phyloP scores from a whole-genome alignment of 2,329 filamentous ascomycete genomes.

The Tolypocladium nubicola region DNA sequence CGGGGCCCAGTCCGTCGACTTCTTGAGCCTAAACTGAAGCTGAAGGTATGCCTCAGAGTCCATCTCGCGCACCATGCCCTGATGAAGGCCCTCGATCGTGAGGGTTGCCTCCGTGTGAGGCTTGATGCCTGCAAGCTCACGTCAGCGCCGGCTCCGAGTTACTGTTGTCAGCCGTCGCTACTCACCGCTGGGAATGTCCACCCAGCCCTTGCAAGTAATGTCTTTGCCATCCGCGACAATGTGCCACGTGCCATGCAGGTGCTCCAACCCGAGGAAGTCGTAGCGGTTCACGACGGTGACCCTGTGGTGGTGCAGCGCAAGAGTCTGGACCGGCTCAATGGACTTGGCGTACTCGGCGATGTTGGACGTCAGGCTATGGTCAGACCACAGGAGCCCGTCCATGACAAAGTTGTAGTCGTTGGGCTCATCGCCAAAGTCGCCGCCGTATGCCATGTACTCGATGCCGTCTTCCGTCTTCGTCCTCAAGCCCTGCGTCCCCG shows the following conservation, averaged over 20 bases:
- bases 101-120: slow-evolving; percentile 29
- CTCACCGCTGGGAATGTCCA: slow-evolving; percentile 30
- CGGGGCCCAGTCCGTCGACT: slow-evolving; percentile 38
- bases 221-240: slow-evolving; percentile 27
- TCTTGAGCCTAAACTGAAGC: slow-evolving; percentile 32
- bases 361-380: slow-evolving; percentile 41
- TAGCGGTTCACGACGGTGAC: slow-evolving; percentile 42
- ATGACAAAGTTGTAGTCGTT: slow-evolving; percentile 51
- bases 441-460: slow-evolving; percentile 46
- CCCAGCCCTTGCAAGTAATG: slow-evolving; percentile 17
- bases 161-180: background rate
- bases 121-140: slow-evolving; percentile 23
- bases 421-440: slow-evolving; percentile 50
- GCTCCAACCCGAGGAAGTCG: slow-evolving; percentile 41
- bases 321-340: slow-evolving; percentile 46
- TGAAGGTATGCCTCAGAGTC: slow-evolving; percentile 34
- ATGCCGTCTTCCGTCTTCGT: slow-evolving; percentile 29
- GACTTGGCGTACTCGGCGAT: slow-evolving; percentile 46
- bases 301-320: slow-evolving; percentile 28
- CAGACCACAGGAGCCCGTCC: slow-evolving; percentile 37
- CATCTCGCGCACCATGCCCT: slow-evolving; percentile 10
- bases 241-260: slow-evolving; percentile 33
- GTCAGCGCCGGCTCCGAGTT: background rate
- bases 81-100: slow-evolving; percentile 19
- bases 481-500: slow-evolving; percentile 22